A percentile compares a stretch with the other conserved stretches of the same genome.
Conservation (phyloP, 805 yeast genomes). For the Debaryomyces hansenii region DNA sequence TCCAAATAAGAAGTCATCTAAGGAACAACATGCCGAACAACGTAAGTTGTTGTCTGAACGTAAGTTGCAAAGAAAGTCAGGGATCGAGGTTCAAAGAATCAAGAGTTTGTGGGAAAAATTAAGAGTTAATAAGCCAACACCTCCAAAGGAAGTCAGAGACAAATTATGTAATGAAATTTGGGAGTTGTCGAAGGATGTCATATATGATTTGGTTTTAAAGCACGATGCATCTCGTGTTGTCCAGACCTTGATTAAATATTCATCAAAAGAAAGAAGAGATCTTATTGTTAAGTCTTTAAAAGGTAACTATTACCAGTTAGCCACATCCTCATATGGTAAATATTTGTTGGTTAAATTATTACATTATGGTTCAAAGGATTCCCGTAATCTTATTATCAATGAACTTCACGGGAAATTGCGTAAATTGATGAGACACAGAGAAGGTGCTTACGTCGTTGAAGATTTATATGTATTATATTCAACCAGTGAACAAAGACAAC, state of each 20-base stretch:
- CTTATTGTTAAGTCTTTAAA: slow-evolving; percentile 65
- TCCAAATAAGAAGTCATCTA: slow-evolving; percentile 52
- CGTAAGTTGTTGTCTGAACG: slow-evolving; percentile 75
- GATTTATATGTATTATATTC: slow-evolving; percentile 87
- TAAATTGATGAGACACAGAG: slow-evolving; percentile 93
- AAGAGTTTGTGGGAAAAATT: slow-evolving; percentile 89
- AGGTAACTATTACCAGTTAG: slow-evolving; percentile 76
- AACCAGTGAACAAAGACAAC: slow-evolving; percentile 78
- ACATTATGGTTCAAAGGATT: slow-evolving; percentile 86
- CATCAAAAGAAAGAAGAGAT: slow-evolving; percentile 76
- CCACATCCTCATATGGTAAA: slow-evolving; percentile 92
- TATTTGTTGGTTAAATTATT: slow-evolving; percentile 83
- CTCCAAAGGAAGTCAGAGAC: slow-evolving; percentile 74
- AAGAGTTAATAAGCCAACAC: slow-evolving; percentile 79
- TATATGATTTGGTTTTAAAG: slow-evolving; percentile 84
- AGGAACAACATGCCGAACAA: slow-evolving; percentile 80
- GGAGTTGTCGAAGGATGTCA: slow-evolving; percentile 73
- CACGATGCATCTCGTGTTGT: slow-evolving; percentile 97
- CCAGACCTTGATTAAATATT: slow-evolving; percentile 87
- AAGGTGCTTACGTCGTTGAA: slow-evolving; percentile 97
- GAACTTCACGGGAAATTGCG: slow-evolving; percentile 90
- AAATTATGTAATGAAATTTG: slow-evolving; percentile 82
- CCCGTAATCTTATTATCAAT: slow-evolving; percentile 70
- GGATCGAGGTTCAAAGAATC: slow-evolving; percentile 78
- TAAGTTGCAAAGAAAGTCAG: slow-evolving; percentile 85